These are phyloP conservation scores for Xylariaceae sp. DNA, from an alignment of 2,329 filamentous ascomycete species.

Conservation along the genomic window DNA sequence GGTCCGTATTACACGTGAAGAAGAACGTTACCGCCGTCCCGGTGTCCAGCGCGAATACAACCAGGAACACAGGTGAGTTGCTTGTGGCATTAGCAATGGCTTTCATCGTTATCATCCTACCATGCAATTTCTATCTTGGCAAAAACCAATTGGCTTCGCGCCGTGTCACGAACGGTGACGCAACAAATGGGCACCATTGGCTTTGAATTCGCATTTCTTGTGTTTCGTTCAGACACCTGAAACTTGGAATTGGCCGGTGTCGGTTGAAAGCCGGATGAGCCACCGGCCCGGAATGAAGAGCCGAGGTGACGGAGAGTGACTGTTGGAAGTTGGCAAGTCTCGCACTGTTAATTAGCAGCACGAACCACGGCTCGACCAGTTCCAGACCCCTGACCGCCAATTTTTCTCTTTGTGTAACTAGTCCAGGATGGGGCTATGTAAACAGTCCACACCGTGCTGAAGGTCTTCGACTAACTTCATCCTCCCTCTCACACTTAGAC, in stretches of 20 bases:
- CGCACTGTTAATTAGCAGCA: constrained; percentile 15
- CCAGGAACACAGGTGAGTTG: constrained; percentile 50
- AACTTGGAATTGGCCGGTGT: not conserved
- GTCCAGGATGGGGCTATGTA: constrained; percentile 7
- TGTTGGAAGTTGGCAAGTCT: not conserved
- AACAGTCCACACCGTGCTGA: constrained; percentile 7
- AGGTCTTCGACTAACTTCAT: constrained; percentile 11
- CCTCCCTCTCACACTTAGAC: constrained; percentile 30
- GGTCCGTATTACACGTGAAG: constrained; percentile 75
- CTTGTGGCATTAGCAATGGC: constrained; percentile 32
- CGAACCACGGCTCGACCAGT: constrained; percentile 12
- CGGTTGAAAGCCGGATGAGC: not conserved
- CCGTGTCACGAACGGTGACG: not conserved
- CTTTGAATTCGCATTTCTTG: not conserved
- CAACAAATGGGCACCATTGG: not conserved
- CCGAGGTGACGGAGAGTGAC: not conserved
- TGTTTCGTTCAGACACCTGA: not conserved
- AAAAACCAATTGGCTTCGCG: too few relatives aligned
- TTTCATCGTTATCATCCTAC: not conserved
- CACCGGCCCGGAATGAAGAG: not conserved
- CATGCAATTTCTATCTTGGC: not conserved
- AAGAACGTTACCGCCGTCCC: constrained; percentile 73
- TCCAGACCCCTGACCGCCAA: constrained; percentile 8
- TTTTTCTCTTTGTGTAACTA: constrained; percentile 12
- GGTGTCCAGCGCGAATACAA: constrained; percentile 55